phyloP scores from a whole-genome alignment of 2,329 filamentous ascomycete genomes.

The Hymenoscyphus repandus region DNA sequence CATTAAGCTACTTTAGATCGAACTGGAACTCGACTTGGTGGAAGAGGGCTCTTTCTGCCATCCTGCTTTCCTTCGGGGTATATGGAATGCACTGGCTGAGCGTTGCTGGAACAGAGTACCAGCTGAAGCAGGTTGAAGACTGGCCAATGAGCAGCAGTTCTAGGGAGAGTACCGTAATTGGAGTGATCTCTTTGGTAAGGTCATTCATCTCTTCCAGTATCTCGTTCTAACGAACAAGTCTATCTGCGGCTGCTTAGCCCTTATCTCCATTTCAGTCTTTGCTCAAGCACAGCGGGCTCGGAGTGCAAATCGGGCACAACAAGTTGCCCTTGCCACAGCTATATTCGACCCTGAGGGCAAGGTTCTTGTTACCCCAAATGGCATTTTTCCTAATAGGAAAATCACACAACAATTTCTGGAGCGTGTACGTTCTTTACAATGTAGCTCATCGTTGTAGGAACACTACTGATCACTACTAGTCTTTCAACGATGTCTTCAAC shows the following conservation, averaged over 20 bases:
- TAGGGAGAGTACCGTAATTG: conserved; percentile 63
- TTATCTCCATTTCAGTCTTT: conserved; percentile 49
- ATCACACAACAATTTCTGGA: conserved; percentile 75
- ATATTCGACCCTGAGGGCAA: conserved; percentile 63
- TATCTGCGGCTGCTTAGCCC: conserved; percentile 53
- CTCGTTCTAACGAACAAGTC: conserved; percentile 39
- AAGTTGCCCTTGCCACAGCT: conserved; percentile 51
- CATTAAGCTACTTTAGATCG: conserved; percentile 74
- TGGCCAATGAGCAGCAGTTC: conserved; percentile 37
- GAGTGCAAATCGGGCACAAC: conserved; percentile 39
- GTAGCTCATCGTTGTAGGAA: neutral
- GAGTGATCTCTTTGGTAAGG: conserved; percentile 66
- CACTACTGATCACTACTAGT: conserved; percentile 30
- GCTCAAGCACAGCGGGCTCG: conserved; percentile 33
- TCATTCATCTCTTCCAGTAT: neutral
- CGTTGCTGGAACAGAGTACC: conserved; percentile 64
- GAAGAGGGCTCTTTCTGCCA: conserved; percentile 63
- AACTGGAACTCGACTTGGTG: conserved; percentile 76
- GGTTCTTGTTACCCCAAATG: conserved; percentile 65
- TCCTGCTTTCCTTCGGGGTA: conserved; percentile 23
- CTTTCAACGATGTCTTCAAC: conserved; percentile 69
- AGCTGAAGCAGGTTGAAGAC: conserved; percentile 42
- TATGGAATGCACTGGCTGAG: conserved; percentile 50
- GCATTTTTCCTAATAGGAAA: conserved; percentile 64
- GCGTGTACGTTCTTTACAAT: conserved; percentile 39